Conservation (phyloP, 2,329 filamentous ascomycete genomes). For the Pyrenophora seminiperda region DNA sequence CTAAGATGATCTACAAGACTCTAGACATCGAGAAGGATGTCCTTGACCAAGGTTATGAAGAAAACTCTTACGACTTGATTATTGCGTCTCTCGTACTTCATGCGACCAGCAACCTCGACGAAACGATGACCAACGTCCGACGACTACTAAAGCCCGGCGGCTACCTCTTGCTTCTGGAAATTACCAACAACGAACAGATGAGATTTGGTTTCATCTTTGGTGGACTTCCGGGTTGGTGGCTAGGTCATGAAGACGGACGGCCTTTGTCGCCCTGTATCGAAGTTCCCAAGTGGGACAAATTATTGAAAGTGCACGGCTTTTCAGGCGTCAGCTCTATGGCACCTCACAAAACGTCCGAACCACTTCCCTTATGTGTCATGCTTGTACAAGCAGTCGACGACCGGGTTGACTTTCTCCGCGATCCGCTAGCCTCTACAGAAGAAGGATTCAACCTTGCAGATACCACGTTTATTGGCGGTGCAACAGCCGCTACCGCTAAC, state of each 20-base stretch:
- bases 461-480: too few species aligned
- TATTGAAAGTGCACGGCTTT: too few species aligned
- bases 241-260: constrained; percentile 18
- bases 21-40: constrained; percentile 44
- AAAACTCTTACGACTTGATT: constrained; percentile 23
- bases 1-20: constrained; percentile 5
- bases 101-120: constrained; percentile 12
- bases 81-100: constrained; percentile 20
- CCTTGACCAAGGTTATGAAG: constrained; percentile 14
- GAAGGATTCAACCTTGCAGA: too few species aligned
- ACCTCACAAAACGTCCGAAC: too few species aligned
- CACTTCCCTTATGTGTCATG: too few species aligned
- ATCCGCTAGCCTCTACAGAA: too few species aligned
- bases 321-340: too few species aligned
- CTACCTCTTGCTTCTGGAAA: constrained; percentile 47
- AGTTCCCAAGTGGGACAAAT: too few species aligned
- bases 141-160: constrained; percentile 48
- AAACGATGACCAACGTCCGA: constrained; percentile 17
- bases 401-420: too few species aligned
- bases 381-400: too few species aligned
- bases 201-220: constrained; percentile 34
- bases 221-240: constrained; percentile 50
- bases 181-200: neutral
- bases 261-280: too few species aligned
- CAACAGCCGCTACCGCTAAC: too few species aligned